Base-by-base conservation (phyloP, 148 eudicot species). In the Talinum fruticosum region DNA sequence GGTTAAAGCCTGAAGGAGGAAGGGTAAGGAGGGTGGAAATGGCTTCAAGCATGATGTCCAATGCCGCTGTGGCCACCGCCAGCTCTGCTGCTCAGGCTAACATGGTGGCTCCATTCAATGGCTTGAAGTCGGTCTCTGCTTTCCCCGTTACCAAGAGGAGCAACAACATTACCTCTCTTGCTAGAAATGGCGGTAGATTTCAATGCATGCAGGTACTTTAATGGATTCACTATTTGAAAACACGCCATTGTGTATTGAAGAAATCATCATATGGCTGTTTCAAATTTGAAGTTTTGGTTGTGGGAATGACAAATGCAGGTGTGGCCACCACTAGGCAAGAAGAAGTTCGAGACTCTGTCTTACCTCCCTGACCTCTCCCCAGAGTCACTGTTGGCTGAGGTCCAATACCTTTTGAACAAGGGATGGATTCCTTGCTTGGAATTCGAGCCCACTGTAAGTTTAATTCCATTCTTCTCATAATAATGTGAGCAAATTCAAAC, bases 401-500 rank as follows among this genome's bases (percentile, higher is more conserved):
- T 90, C 8, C 84, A 89, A n/a, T 90, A 87, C 87, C 92, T 91
- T 80, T 45, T 90, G 45, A 69, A 83, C 68, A 72, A 16, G 26
- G 87, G 87, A 33, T 88, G 90, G 93, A 69, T 93, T 85, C 93
- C 95, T 75, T 91, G 92, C 86, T 37, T 93, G 65, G 93, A 93
- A 65, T 90, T 93, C 85, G 84, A 86, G 35, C 28, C 71, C 1
- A 80, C 57, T 65, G 91, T 87, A 72, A 69, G 76, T 49, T 67
- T 33, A 47, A 8, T 15, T 19, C 26, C 12, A 18, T 19, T 13
- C 0, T n/a, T n/a, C n/a, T n/a, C n/a, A n/a, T n/a, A n/a, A n/a
- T n/a, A n/a, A n/a, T n/a, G n/a, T n/a, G n/a, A n/a, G n/a, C n/a
- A n/a, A n/a, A n/a, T n/a, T n/a, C n/a, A n/a, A n/a, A n/a, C n/a